phyloP scores from a whole-genome alignment of 371 early-diverging fungal species.

The Blakeslea trispora region DNA sequence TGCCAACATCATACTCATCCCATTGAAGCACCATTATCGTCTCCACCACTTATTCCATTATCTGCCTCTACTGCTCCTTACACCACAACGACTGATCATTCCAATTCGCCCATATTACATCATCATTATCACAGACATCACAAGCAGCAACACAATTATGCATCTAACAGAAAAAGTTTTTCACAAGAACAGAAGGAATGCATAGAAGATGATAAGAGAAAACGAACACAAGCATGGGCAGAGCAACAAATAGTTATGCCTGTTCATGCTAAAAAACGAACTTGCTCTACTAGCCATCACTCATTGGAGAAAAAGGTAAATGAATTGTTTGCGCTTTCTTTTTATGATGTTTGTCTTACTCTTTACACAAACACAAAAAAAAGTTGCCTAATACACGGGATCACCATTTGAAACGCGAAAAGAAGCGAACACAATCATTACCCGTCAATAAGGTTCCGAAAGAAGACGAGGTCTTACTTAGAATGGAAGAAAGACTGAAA shows the following conservation, averaged over 20 bases:
- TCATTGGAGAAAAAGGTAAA: slow-evolving; percentile 13
- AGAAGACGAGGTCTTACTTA: slow-evolving; percentile 30
- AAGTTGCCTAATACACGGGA: slow-evolving; percentile 11
- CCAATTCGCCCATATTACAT: not conserved
- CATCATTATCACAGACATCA: not conserved
- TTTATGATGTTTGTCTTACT: not conserved
- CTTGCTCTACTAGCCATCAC: slow-evolving; percentile 3
- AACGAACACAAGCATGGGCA: slow-evolving; percentile 28
- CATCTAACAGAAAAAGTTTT: not conserved
- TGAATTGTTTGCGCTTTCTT: not conserved
- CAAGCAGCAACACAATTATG: slow-evolving; percentile 1
- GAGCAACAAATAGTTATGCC: slow-evolving; percentile 11
- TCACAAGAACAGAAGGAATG: not conserved
- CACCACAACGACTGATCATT: not conserved
- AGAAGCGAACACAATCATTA: slow-evolving; percentile 26
- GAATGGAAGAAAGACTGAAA: slow-evolving; percentile 38
- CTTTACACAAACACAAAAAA: slow-evolving; percentile 26
- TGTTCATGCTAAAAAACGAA: slow-evolving; percentile 17
- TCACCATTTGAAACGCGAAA: slow-evolving; percentile 22
- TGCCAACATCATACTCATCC: too few relatives aligned
- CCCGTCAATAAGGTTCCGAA: slow-evolving; percentile 14
- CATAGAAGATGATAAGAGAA: slow-evolving; percentile 21
- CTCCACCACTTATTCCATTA: not conserved
- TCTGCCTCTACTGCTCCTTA: slow-evolving; percentile 2
- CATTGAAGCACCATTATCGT: slow-evolving; percentile 14